These are phyloP conservation scores for Dictyostelium citrinum DNA, from an alignment of 78 protist species.

Conservation along the genomic window DNA sequence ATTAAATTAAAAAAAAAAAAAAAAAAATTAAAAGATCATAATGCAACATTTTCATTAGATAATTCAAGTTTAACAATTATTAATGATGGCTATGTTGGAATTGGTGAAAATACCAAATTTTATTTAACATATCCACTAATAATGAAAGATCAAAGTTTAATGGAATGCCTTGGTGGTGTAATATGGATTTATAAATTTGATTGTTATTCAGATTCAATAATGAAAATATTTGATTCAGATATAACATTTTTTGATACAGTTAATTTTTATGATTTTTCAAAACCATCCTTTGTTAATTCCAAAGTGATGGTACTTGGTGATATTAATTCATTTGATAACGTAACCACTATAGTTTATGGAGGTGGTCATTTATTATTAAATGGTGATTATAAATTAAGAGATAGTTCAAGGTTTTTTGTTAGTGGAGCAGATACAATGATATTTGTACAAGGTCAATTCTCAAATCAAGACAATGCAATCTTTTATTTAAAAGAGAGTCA, in stretches of 20 bases:
- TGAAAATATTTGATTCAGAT: neutral
- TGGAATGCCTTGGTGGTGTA: neutral
- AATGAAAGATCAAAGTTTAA: neutral
- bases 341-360: neutral
- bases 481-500: neutral
- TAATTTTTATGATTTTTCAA: neutral
- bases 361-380: neutral
- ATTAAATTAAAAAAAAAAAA: too few species aligned
- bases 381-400: neutral
- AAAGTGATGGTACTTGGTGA: neutral
- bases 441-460: neutral
- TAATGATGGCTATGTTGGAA: neutral
- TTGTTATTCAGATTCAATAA: neutral
- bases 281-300: neutral
- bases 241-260: neutral
- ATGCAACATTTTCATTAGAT: neutral
- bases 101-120: neutral
- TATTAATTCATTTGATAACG: neutral
- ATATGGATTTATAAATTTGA: neutral
- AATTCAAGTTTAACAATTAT: neutral
- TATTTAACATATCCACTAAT: neutral
- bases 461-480: neutral
- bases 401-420: neutral
- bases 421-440: neutral
- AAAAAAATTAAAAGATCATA: too few species aligned